Evolutionary conservation across 169 alveolate genomes (phyloP).

Genomic region (Plasmodium chabaudi): DNA sequence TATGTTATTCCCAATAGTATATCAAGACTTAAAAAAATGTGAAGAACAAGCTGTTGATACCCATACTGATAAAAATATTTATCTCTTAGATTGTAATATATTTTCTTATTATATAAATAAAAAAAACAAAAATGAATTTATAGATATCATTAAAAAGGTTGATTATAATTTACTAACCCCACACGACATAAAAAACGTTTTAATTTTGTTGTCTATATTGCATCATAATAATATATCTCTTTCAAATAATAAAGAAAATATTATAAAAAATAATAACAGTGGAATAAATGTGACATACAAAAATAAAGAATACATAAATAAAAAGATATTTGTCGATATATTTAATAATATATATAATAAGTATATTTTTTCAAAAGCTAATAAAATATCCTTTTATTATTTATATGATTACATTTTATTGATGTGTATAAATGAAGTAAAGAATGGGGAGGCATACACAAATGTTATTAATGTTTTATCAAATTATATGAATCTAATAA

Average conservation of each 20-base stretch:
- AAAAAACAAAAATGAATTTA: slow-evolving; percentile 26
- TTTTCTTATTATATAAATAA: slow-evolving; percentile 21
- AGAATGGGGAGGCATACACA: slow-evolving; percentile 25
- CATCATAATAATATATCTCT: slow-evolving; percentile 65
- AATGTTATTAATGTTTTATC: slow-evolving; percentile 21
- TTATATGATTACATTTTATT: slow-evolving; percentile 52
- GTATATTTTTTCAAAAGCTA: slow-evolving; percentile 20
- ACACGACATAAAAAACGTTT: slow-evolving; percentile 41
- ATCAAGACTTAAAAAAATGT: slow-evolving; percentile 1
- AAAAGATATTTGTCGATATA: slow-evolving; percentile 22
- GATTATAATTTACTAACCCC: slow-evolving; percentile 25
- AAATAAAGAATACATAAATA: slow-evolving; percentile 66
- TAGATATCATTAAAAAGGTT: slow-evolving; percentile 32
- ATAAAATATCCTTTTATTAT: slow-evolving; percentile 41
- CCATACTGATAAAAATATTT: background rate
- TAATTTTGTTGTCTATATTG: slow-evolving; percentile 27
- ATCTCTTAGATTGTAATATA: slow-evolving; percentile 2
- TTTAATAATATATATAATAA: slow-evolving; percentile 22
- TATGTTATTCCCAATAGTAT: slow-evolving; percentile 30
- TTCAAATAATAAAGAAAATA: slow-evolving; percentile 26
- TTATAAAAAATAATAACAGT: slow-evolving; percentile 16
- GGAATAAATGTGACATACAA: slow-evolving; percentile 1
- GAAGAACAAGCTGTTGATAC: background rate
- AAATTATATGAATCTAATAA: slow-evolving; percentile 38
- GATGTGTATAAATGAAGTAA: slow-evolving; percentile 54